Conservation (phyloP, 1,284 basidiomycete genomes). For the Trichosporon asahii region DNA sequence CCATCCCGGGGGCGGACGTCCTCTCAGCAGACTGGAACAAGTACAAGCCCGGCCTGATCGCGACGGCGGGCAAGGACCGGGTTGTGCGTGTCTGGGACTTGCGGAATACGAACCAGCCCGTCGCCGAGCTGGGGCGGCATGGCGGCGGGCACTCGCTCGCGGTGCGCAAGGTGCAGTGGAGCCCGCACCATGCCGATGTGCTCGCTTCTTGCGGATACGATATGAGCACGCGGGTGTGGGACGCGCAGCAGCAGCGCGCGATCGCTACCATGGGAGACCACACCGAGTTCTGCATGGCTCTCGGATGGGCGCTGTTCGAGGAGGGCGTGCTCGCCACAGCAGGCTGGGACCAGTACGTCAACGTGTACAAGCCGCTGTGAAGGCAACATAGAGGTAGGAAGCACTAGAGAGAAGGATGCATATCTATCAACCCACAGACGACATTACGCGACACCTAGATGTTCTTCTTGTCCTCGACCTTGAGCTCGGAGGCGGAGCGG, state of each 20-base stretch:
- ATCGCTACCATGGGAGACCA: conserved; percentile 68
- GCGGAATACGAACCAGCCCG: conserved; percentile 31
- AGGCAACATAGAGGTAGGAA: neutral
- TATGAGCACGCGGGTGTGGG: conserved; percentile 61
- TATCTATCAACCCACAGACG: conserved; percentile 2
- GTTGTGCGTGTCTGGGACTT: conserved; percentile 54
- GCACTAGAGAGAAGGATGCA: conserved; percentile 7
- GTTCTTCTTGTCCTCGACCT: conserved; percentile 41
- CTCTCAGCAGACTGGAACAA: conserved; percentile 59
- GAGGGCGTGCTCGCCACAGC: conserved; percentile 79
- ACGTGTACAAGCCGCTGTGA: conserved; percentile 58
- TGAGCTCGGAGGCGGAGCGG: conserved; percentile 18
- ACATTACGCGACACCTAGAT: conserved; percentile 5
- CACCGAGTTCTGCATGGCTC: conserved; percentile 91
- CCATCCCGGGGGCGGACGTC: conserved; percentile 25
- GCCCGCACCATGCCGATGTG: conserved; percentile 65
- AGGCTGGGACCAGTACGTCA: conserved; percentile 82
- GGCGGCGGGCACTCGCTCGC: conserved; percentile 55
- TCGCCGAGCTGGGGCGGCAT: conserved; percentile 25
- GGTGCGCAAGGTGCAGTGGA: conserved; percentile 54
- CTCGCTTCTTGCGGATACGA: conserved; percentile 66
- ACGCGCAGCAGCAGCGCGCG: conserved; percentile 53
- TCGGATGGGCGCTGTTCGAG: conserved; percentile 78
- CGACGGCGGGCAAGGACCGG: conserved; percentile 55
- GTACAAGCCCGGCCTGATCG: conserved; percentile 54